Evolutionary conservation across 2,329 filamentous ascomycete genomes (phyloP).

Genomic region (Penicillium occitanis): DNA sequence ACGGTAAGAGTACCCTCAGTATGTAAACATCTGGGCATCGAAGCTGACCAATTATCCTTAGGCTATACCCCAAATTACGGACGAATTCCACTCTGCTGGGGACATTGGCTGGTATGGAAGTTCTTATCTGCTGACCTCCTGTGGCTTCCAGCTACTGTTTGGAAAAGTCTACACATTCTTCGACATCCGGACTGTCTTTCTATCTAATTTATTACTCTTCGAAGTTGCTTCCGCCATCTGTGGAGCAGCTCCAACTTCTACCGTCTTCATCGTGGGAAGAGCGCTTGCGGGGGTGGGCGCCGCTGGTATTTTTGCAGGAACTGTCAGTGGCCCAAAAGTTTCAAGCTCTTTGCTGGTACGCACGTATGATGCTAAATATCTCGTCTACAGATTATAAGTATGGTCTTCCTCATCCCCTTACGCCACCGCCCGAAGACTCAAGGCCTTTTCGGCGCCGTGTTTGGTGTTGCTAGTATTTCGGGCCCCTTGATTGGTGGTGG

Average conservation of each 20-base stretch:
- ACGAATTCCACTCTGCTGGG: conserved; percentile 38
- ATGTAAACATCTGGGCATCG: background rate
- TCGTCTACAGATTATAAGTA: conserved; percentile 40
- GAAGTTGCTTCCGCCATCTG: conserved; percentile 49
- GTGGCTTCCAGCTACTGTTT: conserved; percentile 35
- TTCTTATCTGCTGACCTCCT: conserved; percentile 46
- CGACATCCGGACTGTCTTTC: conserved; percentile 27
- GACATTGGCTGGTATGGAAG: conserved; percentile 41
- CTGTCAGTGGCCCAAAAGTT: conserved; percentile 19
- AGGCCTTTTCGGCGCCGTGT: conserved; percentile 62
- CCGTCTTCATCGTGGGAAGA: conserved; percentile 33
- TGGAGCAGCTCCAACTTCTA: conserved; percentile 33
- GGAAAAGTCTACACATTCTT: conserved; percentile 50
- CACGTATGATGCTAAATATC: conserved; percentile 23
- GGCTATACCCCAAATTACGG: conserved; percentile 27
- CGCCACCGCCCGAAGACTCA: conserved; percentile 58
- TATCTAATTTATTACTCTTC: conserved; percentile 34
- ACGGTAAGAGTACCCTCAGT: background rate
- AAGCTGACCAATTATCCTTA: background rate
- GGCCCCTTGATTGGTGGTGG: conserved; percentile 62
- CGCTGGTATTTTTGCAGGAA: conserved; percentile 33
- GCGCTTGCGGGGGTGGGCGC: conserved; percentile 34
- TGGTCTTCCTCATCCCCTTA: conserved; percentile 27
- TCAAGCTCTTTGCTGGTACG: conserved; percentile 28
- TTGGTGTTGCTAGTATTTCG: conserved; percentile 60